Conservation (phyloP, 345 rosid species). For the Aquilaria yunnanensis region DNA sequence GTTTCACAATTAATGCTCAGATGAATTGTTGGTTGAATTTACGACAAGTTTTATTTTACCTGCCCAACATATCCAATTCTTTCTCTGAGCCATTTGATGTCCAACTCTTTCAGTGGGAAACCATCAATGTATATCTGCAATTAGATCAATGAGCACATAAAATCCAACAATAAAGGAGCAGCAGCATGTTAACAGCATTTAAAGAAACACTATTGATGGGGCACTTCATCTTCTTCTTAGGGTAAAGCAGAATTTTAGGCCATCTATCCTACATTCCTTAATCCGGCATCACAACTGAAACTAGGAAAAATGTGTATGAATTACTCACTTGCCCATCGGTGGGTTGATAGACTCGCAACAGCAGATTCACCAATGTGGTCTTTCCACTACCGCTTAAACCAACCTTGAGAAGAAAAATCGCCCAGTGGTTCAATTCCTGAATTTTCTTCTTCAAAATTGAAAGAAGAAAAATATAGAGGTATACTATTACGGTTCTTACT, state of each 20-base stretch:
- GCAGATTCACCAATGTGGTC: conserved; percentile 35
- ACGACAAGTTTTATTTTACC: conserved; percentile 17
- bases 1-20: neutral
- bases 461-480: neutral
- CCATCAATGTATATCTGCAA: conserved; percentile 35
- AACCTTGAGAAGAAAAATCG: conserved; percentile 25
- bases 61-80: conserved; percentile 39
- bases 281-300: neutral
- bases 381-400: conserved; percentile 49
- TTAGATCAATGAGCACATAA: conserved; percentile 6
- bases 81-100: conserved; percentile 36
- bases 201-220: too few species aligned
- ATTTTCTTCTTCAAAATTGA: conserved; percentile 5
- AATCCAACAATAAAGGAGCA: neutral
- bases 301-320: neutral
- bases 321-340: conserved; percentile 33
- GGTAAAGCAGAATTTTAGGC: neutral
- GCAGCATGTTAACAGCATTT: neutral
- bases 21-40: too few species aligned
- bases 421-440: neutral
- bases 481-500: conserved; percentile 22
- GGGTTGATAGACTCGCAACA: conserved; percentile 41
- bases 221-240: neutral
- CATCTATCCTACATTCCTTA: neutral
- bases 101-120: conserved; percentile 26